Evolutionary conservation across 129 eudicot species (phyloP), one percentile per base, ranked within the genome.

Genomic region (Tagetes patula): DNA sequence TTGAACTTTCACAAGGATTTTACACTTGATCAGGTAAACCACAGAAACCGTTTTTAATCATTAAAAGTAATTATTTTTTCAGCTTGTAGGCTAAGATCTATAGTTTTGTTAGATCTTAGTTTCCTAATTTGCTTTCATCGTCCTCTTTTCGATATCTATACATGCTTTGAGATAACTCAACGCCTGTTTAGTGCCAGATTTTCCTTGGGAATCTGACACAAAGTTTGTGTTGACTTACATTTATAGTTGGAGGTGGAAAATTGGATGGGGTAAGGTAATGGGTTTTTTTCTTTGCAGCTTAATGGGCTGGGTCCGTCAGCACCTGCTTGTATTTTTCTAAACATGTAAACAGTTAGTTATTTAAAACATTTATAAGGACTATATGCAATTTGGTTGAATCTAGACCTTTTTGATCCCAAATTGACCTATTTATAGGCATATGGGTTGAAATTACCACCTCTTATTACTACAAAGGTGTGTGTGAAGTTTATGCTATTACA

Each of bases 1-100:
- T 81, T 75, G 36, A 83, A 87, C 55, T 87, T 92, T 74, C 90
- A 90, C 56, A 88, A 94, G 79, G 98, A 94, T 77, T 86, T 94
- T 48, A 79, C 76, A 37, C 87, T 79, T 60, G 88, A 84, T 33
- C 86, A 94, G 98, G 98, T 94, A 81, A 81, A 32, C 8, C 11
- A 60, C 5, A n/a, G 34, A 64, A 73, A 47, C 30, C 65, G 43
- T 27, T 39, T 5, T 34, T 52, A 52, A 33, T 12, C 4, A 48
- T 50, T 3, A 8, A 69, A 50, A 34, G 12, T 11, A 34, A 7
- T 2, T 27, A 12, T 31, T 7, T n/a, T 7, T 55, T 8, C 38
- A 58, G 38, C 39, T 30, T 58, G 40, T n/a, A 9, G 40, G 65
- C 40, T 6, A 31, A 58, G 39, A 31, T 61, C 20, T 61, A 8